Base-by-base conservation (phyloP, 306 rosid species). In the Ceratonia siliqua region DNA sequence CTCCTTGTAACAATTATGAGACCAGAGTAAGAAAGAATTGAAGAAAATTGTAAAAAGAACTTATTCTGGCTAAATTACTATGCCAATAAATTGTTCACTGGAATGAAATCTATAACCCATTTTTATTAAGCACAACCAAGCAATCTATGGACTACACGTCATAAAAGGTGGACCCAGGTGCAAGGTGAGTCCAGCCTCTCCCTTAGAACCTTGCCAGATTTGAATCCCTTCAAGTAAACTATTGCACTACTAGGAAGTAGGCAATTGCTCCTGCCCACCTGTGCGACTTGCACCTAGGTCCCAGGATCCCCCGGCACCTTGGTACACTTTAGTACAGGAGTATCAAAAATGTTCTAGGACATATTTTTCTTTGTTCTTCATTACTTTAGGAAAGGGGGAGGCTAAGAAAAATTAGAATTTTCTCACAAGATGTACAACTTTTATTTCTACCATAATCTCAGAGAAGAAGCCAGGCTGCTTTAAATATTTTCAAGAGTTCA, bases 401-500 rank as follows among this genome's bases (percentile, higher is more conserved):
- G 24, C 61, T 50, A 70, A 49, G 66, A 70, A 61, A 66, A 77
- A 5, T 15, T 6, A 42, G 0, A 46, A 21, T 12, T 41, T 75
- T 24, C 68, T 49, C 42, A 63, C 69, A 50, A 61, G 52, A 25
- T 33, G 30, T 32, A 55, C 30, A 45, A 30, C 45, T 70, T 48
- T 12, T 57, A 79, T 54, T 45, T 18, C 27, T 14, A 74, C 45
- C 58, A 27, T 24, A 39, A 59, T 59, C 68, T n/a, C 46, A 46
- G 52, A 73, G 30, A n/a, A 69, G 65, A 42, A 52, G 45, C 48
- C 49, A 75, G 50, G 70, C 32, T 15, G 38, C 62, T 53, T 5
- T 25, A 63, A 20, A n/a, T 59, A 76, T 73, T 72, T 65, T 56
- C 57, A 72, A 55, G 61, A 72, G 68, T 21, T 56, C 50, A 68